Base-by-base conservation (phyloP, 352 stramenopile species). In the Globisporangium apiculatum region DNA sequence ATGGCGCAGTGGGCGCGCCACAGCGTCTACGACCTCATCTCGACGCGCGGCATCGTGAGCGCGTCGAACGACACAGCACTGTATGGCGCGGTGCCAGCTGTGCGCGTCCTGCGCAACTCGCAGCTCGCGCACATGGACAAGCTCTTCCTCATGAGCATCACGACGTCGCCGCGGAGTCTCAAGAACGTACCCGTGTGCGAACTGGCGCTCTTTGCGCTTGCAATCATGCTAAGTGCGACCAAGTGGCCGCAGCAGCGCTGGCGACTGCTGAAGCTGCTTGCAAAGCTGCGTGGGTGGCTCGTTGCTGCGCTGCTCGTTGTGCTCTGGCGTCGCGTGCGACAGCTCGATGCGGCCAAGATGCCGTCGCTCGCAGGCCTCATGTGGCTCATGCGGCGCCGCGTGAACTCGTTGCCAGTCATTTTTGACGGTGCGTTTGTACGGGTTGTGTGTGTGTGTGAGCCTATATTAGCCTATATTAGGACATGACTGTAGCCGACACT, bases 291-390 rank as follows among this genome's bases (percentile, higher is more conserved):
- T 69, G 8, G 54, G 66, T 0, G 46, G 12, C 60, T 62, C 5
- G 64, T 55, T 7, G 18, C 72, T 2, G 11, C 73, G 41, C 48
- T 76, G 15, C n/a, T 60, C 1, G 41, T 66, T 2, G 65, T 67
- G 47, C 60, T 89, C 54, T 57, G 59, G 36, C 7, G 60, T 4
- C 72, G 68, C n/a, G 40, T 85, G 10, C 71, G 68, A 47, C 62
- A 74, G 15, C 60, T 91, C 2, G 79, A 91, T 55, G 70, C 84
- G 37, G 80, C 81, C 51, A 88, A 83, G 55, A 70, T 87, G 47
- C 75, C 77, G 31, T 79, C 64, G 35, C 65, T 91, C 57, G 81
- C 72, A 37, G 67, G 66, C 3, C 69, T 89, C 49, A 79, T 73
- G 62, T 88, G 71, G 73, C 67, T 89, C 50, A 87, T 91, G 57